Conservation (phyloP, 106 monocot genomes). For the Dendrobium chrysotoxum region DNA sequence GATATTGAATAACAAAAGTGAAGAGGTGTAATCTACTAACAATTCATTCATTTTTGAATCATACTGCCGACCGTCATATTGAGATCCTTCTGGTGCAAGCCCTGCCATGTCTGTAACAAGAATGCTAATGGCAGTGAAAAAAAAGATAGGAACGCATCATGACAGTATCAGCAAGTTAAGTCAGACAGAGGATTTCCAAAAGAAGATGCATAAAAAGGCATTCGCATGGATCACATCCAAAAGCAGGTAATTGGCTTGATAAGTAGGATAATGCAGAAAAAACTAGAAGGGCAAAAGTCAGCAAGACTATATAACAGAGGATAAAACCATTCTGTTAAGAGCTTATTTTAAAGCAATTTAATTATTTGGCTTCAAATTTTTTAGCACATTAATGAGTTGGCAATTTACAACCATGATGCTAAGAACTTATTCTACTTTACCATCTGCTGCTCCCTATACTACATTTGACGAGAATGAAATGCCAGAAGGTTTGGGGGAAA, state of each 20-base stretch:
- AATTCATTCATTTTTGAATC: constrained; percentile 55
- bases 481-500: no score
- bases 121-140: not conserved
- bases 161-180: not conserved
- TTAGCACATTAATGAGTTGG: no score
- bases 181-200: not conserved
- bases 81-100: constrained; percentile 47
- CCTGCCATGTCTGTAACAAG: constrained; percentile 39
- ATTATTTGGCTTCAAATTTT: no score
- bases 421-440: no score
- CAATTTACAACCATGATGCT: no score
- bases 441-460: no score
- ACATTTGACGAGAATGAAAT: no score
- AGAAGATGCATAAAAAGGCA: not conserved
- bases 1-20: not conserved
- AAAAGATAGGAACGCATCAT: not conserved
- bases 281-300: not conserved
- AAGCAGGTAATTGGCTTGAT: not conserved
- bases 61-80: constrained; percentile 49
- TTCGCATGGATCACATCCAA: not conserved
- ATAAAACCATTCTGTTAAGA: no score
- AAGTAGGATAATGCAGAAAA: not conserved
- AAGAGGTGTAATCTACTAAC: constrained; percentile 1
- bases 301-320: no score
- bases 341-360: no score